Evolutionary conservation across 202 grass and related monocot genomes (phyloP), one percentile per base, ranked within the genome.

Genomic region (Setaria italica): DNA sequence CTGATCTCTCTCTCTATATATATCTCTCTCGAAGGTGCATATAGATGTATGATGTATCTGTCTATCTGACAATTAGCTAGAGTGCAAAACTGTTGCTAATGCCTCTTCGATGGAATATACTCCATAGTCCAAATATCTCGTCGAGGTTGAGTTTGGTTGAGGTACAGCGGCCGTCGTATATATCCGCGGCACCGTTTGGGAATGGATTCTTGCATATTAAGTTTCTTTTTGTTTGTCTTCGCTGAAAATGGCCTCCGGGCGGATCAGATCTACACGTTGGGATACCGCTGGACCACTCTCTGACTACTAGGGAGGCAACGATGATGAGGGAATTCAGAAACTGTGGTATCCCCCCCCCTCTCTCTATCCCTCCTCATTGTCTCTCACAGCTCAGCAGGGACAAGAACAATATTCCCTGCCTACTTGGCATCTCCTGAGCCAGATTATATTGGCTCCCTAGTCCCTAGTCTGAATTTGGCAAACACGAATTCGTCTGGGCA

Each of bases 191-290:
- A 76, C 65, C 70, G 65, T 82, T 50, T 19, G 32, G 51, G 62
- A 70, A 70, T 77, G 85, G 6, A 82, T 82, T 77, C 85, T 68
- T 82, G 62, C 71, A 70, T 15, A 69, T 76, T 67, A 59, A 54
- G 20, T 16, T 43, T 16, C 2, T 21, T 46, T 74, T 43, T 73
- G 72, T 39, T 41, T 2, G 14, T 17, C 17, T 75, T 76, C 39
- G 7, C 64, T 88, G 84, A 86, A 85, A 85, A 70, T 9, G 54
- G 84, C 88, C 66, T 50, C 4, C 15, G 55, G 58, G 32, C 58
- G 72, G 53, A 89, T 78, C 72, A 77, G 78, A 82, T 82, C 72
- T 65, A 86, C 78, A 86, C 56, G 72, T 64, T 70, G 64, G 72
- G 78, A 86, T 81, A 82, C 47, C 65, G 11, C 37, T 66, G 72